Conservation (phyloP, 192 early-diverging fungal species). For the Umbelopsis sp. region DNA sequence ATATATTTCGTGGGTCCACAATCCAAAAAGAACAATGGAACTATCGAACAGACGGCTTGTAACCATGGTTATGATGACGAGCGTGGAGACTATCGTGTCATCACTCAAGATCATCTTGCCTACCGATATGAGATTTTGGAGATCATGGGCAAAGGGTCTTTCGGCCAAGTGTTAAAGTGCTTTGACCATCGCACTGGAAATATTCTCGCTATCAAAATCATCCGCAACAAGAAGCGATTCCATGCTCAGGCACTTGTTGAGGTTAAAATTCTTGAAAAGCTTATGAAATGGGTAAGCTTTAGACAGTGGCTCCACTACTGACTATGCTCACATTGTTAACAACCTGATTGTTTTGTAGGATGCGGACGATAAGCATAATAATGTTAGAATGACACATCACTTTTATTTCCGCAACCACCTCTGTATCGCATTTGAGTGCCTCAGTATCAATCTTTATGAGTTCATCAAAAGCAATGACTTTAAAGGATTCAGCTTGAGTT, state of each 20-base stretch:
- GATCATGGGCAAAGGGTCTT: constrained; percentile 91
- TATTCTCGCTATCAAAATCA: constrained; percentile 91
- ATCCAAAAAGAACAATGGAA: constrained; percentile 60
- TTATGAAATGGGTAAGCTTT: constrained; percentile 73
- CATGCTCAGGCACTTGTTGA: constrained; percentile 94
- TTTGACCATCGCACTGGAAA: constrained; percentile 91
- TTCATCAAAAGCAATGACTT: constrained; percentile 94
- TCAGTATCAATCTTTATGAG: constrained; percentile 96
- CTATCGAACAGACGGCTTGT: constrained; percentile 57
- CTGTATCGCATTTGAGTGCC: constrained; percentile 92
- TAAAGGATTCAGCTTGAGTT: constrained; percentile 79
- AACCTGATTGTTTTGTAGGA: constrained; percentile 58
- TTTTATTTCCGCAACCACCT: constrained; percentile 97
- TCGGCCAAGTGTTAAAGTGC: constrained; percentile 94
- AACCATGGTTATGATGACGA: constrained; percentile 87
- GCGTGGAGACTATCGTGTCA: constrained; percentile 90
- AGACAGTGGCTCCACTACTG: neutral
- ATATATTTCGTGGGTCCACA: constrained; percentile 91
- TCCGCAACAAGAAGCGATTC: constrained; percentile 95
- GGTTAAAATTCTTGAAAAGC: constrained; percentile 87
- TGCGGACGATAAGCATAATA: constrained; percentile 73
- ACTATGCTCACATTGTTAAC: neutral
- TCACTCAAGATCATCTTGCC: constrained; percentile 83
- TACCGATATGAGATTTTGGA: constrained; percentile 95
- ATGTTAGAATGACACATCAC: constrained; percentile 86